Percentiles rank a stretch among this genome's conserved stretches.
Evolutionary conservation across 2,329 filamentous ascomycete genomes (phyloP).

Genomic region (Aspergillus texensis): DNA sequence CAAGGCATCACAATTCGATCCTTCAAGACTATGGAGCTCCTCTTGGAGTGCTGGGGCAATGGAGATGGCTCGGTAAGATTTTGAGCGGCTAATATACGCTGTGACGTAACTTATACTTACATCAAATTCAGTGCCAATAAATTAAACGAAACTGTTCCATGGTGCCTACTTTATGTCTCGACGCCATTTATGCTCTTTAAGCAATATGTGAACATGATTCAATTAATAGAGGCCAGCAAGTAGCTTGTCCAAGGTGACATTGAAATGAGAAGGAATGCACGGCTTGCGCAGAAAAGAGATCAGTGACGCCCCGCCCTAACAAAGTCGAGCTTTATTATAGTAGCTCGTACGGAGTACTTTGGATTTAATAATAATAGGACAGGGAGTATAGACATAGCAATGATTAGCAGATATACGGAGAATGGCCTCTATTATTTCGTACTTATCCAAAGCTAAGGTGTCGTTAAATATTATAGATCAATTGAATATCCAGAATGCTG

Average conservation of each 20-base stretch:
- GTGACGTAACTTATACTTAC: not conserved
- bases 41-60: constrained; percentile 91
- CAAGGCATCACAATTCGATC: not conserved
- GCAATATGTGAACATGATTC: constrained; percentile 86
- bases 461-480: not conserved
- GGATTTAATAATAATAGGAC: not conserved
- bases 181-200: constrained; percentile 84
- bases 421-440: too few relatives aligned
- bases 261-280: constrained; percentile 6
- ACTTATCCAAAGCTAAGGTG: not conserved
- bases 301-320: not conserved
- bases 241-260: constrained; percentile 87
- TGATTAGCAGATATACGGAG: not conserved
- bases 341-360: too few relatives aligned
- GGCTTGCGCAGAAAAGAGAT: not conserved
- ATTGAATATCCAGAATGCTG: too few relatives aligned
- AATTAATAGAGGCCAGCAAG: constrained; percentile 85
- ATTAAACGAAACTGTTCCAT: constrained; percentile 71
- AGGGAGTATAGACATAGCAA: not conserved
- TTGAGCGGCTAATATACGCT: not conserved
- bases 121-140: constrained; percentile 67
- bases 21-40: constrained; percentile 2
- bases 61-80: constrained; percentile 69
- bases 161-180: constrained; percentile 75
- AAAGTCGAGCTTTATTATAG: not conserved